phyloP scores from a whole-genome alignment of 768 basidiomycete genomes.

The Calvatia gigantea region DNA sequence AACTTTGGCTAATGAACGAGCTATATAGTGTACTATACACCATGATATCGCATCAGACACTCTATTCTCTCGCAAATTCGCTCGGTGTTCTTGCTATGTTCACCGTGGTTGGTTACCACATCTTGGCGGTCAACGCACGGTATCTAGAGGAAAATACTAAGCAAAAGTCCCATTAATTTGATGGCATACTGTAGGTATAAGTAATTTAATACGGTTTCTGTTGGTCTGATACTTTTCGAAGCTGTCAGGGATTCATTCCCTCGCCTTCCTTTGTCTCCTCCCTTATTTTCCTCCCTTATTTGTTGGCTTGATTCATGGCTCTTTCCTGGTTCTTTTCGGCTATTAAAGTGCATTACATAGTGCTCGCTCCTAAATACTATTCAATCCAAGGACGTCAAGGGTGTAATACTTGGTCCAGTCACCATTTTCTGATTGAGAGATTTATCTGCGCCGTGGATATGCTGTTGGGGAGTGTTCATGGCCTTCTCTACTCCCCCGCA shows the following conservation, averaged over 20 bases:
- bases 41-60: constrained; percentile 81
- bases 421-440: no score
- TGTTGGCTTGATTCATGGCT: no score
- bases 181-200: not conserved
- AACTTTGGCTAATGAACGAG: not conserved
- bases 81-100: constrained; percentile 86
- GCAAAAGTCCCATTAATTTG: constrained; percentile 11
- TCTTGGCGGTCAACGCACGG: constrained; percentile 78
- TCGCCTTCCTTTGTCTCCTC: not conserved
- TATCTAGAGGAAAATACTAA: constrained; percentile 27
- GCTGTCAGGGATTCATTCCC: not conserved
- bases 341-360: no score
- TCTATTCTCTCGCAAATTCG: constrained; percentile 79
- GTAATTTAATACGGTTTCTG: not conserved
- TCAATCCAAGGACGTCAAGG: no score
- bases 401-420: no score
- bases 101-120: constrained; percentile 86
- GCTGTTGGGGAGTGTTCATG: no score
- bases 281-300: no score
- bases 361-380: no score
- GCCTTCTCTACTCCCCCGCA: no score
- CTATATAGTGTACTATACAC: constrained; percentile 13
- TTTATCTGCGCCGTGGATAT: no score
- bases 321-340: no score
- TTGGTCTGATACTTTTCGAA: not conserved